A percentile compares a stretch with the other conserved stretches of the same genome.
Conservation (phyloP, 2,329 filamentous ascomycete genomes). For the Ophiocordyceps sinensis region DNA sequence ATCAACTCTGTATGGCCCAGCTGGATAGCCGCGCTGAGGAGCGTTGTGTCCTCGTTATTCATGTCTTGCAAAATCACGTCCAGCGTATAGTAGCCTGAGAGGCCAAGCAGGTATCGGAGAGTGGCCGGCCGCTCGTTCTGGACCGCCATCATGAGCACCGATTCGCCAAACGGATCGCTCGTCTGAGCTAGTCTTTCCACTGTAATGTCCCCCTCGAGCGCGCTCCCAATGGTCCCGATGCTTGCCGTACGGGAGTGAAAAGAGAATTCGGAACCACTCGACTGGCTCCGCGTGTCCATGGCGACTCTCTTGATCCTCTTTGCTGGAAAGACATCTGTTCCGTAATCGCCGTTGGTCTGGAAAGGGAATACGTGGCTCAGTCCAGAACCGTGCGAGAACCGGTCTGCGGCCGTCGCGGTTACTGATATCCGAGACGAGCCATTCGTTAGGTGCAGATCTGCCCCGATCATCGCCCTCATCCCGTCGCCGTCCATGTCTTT, state of each 20-base stretch:
- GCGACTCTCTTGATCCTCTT: conserved; percentile 65
- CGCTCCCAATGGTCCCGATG: conserved; percentile 56
- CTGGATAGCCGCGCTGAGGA: conserved; percentile 84
- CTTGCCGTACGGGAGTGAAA: conserved; percentile 70
- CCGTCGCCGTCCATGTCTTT: conserved; percentile 8
- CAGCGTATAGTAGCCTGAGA: conserved; percentile 62
- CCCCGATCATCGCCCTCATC: conserved; percentile 21
- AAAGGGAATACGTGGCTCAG: conserved; percentile 88
- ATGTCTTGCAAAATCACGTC: conserved; percentile 63
- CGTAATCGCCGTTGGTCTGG: conserved; percentile 38
- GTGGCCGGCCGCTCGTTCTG: conserved; percentile 56
- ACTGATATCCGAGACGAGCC: conserved; percentile 25
- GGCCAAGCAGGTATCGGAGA: conserved; percentile 65
- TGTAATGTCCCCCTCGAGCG: conserved; percentile 73
- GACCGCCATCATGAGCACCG: conserved; percentile 75
- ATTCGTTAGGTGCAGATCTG: conserved; percentile 29
- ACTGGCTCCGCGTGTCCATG: conserved; percentile 80
- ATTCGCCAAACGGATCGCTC: conserved; percentile 59
- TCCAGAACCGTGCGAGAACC: conserved; percentile 40
- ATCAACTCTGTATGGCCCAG: conserved; percentile 63
- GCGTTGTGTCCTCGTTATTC: conserved; percentile 79
- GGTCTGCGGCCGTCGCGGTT: conserved; percentile 26
- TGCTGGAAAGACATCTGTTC: conserved; percentile 16
- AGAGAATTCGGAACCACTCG: conserved; percentile 72
- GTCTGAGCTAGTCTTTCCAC: conserved; percentile 65